Evolutionary conservation across 2,329 filamentous ascomycete genomes (phyloP).

Genomic region (Diaporthe amygdali): DNA sequence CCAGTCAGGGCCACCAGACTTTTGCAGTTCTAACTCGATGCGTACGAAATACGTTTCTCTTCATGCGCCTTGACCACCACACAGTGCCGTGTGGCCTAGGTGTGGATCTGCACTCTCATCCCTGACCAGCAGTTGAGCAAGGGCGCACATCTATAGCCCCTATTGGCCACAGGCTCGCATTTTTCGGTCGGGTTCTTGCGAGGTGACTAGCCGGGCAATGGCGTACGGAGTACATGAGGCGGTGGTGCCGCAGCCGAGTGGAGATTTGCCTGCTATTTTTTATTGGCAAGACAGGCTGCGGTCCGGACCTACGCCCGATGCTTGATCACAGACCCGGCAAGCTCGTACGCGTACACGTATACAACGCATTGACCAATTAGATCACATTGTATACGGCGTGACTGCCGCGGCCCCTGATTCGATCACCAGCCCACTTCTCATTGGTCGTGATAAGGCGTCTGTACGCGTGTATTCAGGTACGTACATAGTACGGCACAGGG

Average conservation of each 20-base stretch:
- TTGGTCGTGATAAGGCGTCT: background rate
- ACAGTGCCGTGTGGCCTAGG: no score
- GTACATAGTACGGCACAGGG: no score
- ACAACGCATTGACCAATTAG: background rate
- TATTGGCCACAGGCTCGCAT: background rate
- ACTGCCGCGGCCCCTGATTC: background rate
- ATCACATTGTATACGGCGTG: background rate
- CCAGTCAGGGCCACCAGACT: background rate
- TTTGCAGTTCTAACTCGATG: background rate
- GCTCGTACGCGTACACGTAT: background rate
- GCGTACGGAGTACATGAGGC: background rate
- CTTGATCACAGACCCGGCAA: background rate
- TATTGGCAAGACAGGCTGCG: background rate
- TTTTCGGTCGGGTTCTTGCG: background rate
- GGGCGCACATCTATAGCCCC: background rate
- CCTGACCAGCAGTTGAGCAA: background rate
- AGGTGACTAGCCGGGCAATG: background rate
- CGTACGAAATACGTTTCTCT: background rate
- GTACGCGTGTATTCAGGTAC: no score
- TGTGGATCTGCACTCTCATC: background rate
- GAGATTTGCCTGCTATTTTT: background rate
- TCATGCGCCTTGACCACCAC: no score
- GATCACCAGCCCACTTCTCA: background rate
- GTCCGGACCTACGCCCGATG: no score
- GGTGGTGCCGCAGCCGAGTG: background rate